Percentiles rank a stretch among this genome's conserved stretches.
These are phyloP conservation scores for Sphaerostilbella broomeana DNA, from an alignment of 2,329 filamentous ascomycete species.

Conservation along the genomic window DNA sequence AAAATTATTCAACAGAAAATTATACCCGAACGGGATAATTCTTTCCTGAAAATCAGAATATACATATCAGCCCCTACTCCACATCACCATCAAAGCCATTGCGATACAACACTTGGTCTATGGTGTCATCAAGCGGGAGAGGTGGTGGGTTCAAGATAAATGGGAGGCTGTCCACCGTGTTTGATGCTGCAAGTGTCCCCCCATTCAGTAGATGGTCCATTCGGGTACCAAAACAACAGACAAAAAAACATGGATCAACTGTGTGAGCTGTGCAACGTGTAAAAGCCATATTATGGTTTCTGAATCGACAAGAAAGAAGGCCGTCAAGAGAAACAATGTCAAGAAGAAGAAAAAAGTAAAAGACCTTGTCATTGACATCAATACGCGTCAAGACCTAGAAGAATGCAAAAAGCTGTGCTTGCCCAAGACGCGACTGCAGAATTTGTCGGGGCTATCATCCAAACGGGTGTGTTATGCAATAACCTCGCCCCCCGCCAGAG, in stretches of 20 bases:
- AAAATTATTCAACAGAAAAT: too few relatives aligned
- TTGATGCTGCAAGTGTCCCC: neutral
- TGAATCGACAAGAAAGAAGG: too few relatives aligned
- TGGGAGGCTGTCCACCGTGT: constrained; percentile 4
- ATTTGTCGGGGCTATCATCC: neutral
- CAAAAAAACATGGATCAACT: neutral
- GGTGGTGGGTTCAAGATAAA: constrained; percentile 6
- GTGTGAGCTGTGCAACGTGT: neutral
- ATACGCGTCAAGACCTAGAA: too few relatives aligned
- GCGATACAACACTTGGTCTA: too few relatives aligned
- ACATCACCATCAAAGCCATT: too few relatives aligned
- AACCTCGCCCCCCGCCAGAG: neutral
- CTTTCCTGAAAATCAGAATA: too few relatives aligned
- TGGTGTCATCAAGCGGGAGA: too few relatives aligned
- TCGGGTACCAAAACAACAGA: neutral
- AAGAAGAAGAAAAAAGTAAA: neutral
- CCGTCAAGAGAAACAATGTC: too few relatives aligned
- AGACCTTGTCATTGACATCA: neutral
- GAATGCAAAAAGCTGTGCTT: too few relatives aligned
- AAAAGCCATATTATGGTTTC: too few relatives aligned
- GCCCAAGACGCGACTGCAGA: neutral
- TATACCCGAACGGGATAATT: too few relatives aligned
- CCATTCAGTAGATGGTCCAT: neutral
- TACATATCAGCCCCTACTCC: too few relatives aligned
- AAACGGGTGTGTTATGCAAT: constrained; percentile 1